Evolutionary conservation across 2,329 filamentous ascomycete genomes (phyloP), one percentile per base, ranked within the genome.

Genomic region (Xylariaceae sp.): DNA sequence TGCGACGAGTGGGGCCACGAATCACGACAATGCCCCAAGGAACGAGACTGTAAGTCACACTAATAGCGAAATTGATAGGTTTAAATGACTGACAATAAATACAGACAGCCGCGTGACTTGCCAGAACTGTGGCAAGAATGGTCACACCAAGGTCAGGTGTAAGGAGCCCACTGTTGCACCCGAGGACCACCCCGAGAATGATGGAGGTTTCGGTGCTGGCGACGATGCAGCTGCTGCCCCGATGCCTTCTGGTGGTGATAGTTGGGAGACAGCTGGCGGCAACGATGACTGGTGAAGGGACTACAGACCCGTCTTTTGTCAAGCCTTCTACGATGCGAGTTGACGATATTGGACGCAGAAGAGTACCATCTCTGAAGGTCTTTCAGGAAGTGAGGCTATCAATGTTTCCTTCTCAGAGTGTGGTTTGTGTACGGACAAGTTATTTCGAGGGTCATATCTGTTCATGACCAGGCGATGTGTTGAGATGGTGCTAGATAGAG

Each of bases 41-140:
- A 82, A 4, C 72, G 69, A 38, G 77, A 82, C 59, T 76, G 75
- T 75, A 68, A 67, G 73, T 67, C 30, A 31, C 32, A 42, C 14
- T 11, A 2, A 10, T 18, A 11, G 27, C 63, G 65, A 50, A 70
- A 53, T 43, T 14, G 22, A 7, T 27, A 27, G 22, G 7, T 4
- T 27, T 27, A 7, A 27, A 4, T 27, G 22, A 27, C 7, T 27
- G 22, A 27, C 22, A 27, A 32, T 12, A 45, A 39, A 32, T 17
- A 57, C 49, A 74, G 75, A 72, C 40, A 69, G 72, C n/a, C 74
- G 78, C 7, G 71, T 83, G 51, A 77, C 81, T 64, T 85, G 82
- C 67, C 67, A 63, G 47, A 82, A 82, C 64, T 85, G 82, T 57
- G 66, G 72, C 44, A 59, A 76, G 64, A 71, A 67, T 63, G 74